Conservation (phyloP, 2,329 filamentous ascomycete genomes). For the Cladophialophora yegresii region DNA sequence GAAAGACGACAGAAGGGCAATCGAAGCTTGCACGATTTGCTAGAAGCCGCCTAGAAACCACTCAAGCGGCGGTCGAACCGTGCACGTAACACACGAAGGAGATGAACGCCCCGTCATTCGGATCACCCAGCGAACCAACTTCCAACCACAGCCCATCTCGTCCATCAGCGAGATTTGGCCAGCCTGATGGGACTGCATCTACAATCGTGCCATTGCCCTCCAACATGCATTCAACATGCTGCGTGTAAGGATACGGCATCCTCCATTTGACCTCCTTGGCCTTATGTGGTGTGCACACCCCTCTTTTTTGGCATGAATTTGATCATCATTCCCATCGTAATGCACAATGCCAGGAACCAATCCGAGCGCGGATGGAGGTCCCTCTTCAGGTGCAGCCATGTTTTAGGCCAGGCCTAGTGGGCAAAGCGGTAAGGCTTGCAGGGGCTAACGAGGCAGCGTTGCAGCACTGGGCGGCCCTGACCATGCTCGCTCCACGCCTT, state of each 20-base stretch:
- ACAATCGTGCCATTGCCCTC: background rate
- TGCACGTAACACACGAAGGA: constrained; percentile 8
- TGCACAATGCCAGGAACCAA: constrained; percentile 14
- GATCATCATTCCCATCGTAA: constrained; percentile 26
- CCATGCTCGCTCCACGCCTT: constrained; percentile 4
- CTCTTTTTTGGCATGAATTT: constrained; percentile 24
- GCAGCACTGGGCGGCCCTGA: constrained; percentile 10
- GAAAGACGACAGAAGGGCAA: constrained; percentile 6
- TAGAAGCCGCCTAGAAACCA: constrained; percentile 24
- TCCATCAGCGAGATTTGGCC: background rate
- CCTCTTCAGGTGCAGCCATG: constrained; percentile 10
- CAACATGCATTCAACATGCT: background rate
- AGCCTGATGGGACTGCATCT: constrained; percentile 6
- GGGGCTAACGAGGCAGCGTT: constrained; percentile 20
- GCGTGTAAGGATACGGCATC: constrained; percentile 1
- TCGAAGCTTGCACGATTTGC: constrained; percentile 15
- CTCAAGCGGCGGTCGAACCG: constrained; percentile 15
- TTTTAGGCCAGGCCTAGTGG: constrained; percentile 17
- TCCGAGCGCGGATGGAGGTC: constrained; percentile 1
- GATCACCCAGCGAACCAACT: background rate
- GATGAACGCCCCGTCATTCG: background rate
- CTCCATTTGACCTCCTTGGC: constrained; percentile 8
- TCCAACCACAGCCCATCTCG: background rate
- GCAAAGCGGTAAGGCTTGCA: constrained; percentile 15
- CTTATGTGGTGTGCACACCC: constrained; percentile 8